Evolutionary conservation across 768 basidiomycete genomes (phyloP).

Genomic region (Boletus patriciae): DNA sequence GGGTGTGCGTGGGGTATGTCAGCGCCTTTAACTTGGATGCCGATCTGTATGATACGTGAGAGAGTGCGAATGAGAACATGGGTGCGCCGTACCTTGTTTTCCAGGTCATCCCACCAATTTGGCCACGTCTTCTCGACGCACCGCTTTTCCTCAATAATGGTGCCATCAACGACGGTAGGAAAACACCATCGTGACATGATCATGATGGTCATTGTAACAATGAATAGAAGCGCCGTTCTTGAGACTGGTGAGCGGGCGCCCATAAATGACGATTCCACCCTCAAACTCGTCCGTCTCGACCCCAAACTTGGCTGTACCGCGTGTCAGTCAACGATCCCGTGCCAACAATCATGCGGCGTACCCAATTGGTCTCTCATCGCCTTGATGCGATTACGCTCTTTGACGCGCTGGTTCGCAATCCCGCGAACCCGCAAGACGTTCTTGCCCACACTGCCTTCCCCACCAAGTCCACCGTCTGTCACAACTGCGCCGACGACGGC

Average conservation of each 20-base stretch:
- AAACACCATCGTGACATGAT: conserved; percentile 99
- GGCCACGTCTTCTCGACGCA: conserved; percentile 99
- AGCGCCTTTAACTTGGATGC: conserved; percentile 82
- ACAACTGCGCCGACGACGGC: conserved; percentile 89
- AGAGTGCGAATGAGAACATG: background rate
- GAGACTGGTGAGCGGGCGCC: conserved; percentile 63
- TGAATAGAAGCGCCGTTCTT: conserved; percentile 75
- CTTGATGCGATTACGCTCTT: conserved; percentile 95
- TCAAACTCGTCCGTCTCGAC: conserved; percentile 89
- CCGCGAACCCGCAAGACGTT: conserved; percentile 82
- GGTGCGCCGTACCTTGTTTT: conserved; percentile 72
- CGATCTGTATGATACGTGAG: conserved; percentile 57
- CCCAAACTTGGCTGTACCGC: conserved; percentile 82
- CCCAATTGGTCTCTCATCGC: conserved; percentile 97
- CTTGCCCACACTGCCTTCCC: conserved; percentile 27
- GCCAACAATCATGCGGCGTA: conserved; percentile 35
- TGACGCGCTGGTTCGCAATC: conserved; percentile 97
- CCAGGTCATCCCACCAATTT: conserved; percentile 98
- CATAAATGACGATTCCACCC: conserved; percentile 92
- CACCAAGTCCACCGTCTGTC: conserved; percentile 48
- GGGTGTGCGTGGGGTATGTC: conserved; percentile 52
- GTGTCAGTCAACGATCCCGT: background rate
- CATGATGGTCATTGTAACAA: conserved; percentile 98
- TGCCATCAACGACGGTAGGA: conserved; percentile 67
- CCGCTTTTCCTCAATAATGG: conserved; percentile 89